Evolutionary conservation across 257 asterid genomes (phyloP).

Genomic region (Solanum tacnaense): DNA sequence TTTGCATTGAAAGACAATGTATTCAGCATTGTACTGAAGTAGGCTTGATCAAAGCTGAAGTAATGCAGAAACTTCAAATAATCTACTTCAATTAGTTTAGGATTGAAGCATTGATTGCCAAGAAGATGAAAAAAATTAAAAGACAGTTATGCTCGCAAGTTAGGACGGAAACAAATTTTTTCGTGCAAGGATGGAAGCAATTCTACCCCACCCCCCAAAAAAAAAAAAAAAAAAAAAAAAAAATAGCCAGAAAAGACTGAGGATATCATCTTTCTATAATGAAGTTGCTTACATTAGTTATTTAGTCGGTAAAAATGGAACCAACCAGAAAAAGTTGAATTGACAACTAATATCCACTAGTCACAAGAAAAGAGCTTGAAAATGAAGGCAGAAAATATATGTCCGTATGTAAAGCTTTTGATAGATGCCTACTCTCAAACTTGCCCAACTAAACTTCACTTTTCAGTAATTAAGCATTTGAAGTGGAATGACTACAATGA

Average conservation of each 20-base stretch:
- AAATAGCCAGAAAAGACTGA: not conserved
- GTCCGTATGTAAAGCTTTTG: not conserved
- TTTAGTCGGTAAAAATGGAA: not conserved
- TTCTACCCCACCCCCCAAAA: too few relatives aligned
- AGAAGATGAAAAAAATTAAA: not conserved
- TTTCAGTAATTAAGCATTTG: not conserved
- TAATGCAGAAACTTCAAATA: not conserved
- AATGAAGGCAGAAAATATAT: not conserved
- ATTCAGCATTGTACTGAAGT: not conserved
- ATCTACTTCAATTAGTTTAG: not conserved
- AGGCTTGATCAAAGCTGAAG: not conserved
- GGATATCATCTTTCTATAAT: not conserved
- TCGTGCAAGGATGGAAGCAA: not conserved
- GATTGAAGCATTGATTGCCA: not conserved
- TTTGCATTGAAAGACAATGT: not conserved
- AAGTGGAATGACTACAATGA: not conserved
- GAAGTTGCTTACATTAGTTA: not conserved
- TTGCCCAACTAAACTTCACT: not conserved
- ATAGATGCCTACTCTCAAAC: not conserved
- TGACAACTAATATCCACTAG: not conserved
- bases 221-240: not conserved
- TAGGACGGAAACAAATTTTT: not conserved
- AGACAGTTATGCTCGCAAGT: not conserved
- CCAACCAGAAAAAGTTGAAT: not conserved
- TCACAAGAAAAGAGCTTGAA: not conserved